A percentile compares a stretch with the other conserved stretches of the same genome.
Evolutionary conservation across 805 yeast genomes (phyloP).

Genomic region (Cyberlindnera meyerae): DNA sequence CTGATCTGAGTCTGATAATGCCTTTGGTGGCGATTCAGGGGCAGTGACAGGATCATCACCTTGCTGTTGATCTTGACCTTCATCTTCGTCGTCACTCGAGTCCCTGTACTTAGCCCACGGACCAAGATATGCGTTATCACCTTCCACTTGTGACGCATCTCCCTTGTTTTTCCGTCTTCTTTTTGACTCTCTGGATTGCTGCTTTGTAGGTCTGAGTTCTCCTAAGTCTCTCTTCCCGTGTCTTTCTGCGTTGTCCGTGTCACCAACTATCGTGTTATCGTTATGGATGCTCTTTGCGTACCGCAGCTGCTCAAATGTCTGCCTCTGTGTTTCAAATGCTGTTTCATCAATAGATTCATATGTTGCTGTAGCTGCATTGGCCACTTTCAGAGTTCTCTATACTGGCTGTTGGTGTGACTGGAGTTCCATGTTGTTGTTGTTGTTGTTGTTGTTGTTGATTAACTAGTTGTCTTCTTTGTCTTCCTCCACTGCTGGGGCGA

Average conservation of each 20-base stretch:
- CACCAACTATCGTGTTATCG: conserved; percentile 8
- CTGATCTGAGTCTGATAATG: no score
- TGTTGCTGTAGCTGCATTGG: conserved; percentile 6
- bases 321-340: conserved; percentile 38
- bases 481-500: conserved; percentile 11
- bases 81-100: conserved; percentile 17
- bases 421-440: no score
- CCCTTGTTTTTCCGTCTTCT: conserved; percentile 34
- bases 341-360: conserved; percentile 35
- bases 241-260: conserved; percentile 14
- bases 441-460: no score
- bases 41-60: conserved; percentile 2
- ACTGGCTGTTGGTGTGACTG: background rate
- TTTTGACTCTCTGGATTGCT: conserved; percentile 30
- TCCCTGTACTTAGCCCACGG: conserved; percentile 58
- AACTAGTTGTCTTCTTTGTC: no score
- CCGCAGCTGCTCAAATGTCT: conserved; percentile 31
- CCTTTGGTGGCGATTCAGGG: no score
- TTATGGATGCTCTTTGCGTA: conserved; percentile 10
- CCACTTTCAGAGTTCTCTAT: background rate
- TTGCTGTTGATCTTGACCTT: conserved; percentile 6
- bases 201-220: conserved; percentile 25
- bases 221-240: conserved; percentile 24
- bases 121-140: conserved; percentile 44
- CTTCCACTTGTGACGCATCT: conserved; percentile 31